Evolutionary conservation across 768 basidiomycete genomes (phyloP).

Genomic region (Psilocybe cubensis): DNA sequence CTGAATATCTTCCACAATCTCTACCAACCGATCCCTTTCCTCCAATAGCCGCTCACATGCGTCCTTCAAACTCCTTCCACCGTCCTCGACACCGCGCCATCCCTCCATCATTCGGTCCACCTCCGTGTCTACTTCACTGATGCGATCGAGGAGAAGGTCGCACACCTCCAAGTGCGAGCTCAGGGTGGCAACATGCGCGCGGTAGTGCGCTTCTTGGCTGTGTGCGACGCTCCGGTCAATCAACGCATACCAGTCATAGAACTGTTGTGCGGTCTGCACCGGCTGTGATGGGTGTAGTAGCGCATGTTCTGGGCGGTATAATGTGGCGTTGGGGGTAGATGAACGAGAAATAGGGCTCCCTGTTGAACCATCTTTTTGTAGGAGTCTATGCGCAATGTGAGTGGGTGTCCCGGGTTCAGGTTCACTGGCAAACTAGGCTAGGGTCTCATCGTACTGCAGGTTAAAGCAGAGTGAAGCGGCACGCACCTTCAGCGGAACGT

Average conservation of each 20-base stretch:
- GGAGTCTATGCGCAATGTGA: slow-evolving; percentile 17
- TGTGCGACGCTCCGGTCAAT: slow-evolving; percentile 91
- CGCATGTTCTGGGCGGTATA: slow-evolving; percentile 5
- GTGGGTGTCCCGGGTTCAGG: slow-evolving; percentile 24
- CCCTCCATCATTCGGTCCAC: slow-evolving; percentile 83
- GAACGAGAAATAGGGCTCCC: slow-evolving; percentile 38
- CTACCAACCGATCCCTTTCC: slow-evolving; percentile 85
- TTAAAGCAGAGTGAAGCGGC: neutral
- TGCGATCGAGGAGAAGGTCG: slow-evolving; percentile 68
- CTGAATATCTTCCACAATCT: slow-evolving; percentile 82
- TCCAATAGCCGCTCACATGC: slow-evolving; percentile 90
- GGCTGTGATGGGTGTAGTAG: slow-evolving; percentile 71
- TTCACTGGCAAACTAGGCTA: slow-evolving; percentile 19
- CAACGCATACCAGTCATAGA: slow-evolving; percentile 94
- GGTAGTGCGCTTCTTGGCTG: slow-evolving; percentile 92
- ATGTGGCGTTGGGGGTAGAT: neutral
- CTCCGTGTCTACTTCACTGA: slow-evolving; percentile 74
- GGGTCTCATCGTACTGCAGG: neutral
- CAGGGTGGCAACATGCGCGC: slow-evolving; percentile 80
- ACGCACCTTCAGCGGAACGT: slow-evolving; percentile 77
- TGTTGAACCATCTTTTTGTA: slow-evolving; percentile 33
- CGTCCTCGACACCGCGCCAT: slow-evolving; percentile 88
- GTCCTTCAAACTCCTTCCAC: slow-evolving; percentile 88
- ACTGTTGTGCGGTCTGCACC: slow-evolving; percentile 91
- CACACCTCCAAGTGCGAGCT: slow-evolving; percentile 78